Evolutionary conservation across 345 rosid species (phyloP).

Genomic region (Iberis pinnata): DNA sequence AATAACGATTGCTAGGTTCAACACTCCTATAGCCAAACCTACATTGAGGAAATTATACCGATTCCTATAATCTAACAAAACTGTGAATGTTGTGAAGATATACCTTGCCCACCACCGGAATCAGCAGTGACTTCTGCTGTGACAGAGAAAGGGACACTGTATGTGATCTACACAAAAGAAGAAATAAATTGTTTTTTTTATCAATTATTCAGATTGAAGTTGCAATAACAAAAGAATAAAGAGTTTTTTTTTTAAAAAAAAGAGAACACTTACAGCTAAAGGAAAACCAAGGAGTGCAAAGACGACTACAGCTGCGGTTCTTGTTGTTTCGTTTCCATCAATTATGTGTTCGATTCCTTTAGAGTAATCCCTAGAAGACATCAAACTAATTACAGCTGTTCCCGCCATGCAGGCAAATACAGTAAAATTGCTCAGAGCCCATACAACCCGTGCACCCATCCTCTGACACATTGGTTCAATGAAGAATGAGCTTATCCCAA

Average conservation of each 20-base stretch:
- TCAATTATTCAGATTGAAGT: not conserved
- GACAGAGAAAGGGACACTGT: conserved; percentile 88
- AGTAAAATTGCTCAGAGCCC: conserved; percentile 84
- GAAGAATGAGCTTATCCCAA: conserved; percentile 82
- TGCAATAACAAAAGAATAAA: conserved; percentile 6
- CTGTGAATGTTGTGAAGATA: conserved; percentile 11
- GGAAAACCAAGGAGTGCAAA: conserved; percentile 94
- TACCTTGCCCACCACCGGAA: conserved; percentile 95
- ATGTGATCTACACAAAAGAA: conserved; percentile 59
- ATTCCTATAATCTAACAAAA: not conserved
- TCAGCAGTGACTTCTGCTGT: conserved; percentile 93
- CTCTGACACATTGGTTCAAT: conserved; percentile 85
- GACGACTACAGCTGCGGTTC: conserved; percentile 63
- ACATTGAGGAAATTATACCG: not conserved
- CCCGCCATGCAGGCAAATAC: conserved; percentile 85
- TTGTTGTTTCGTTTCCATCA: conserved; percentile 53
- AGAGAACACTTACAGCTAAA: conserved; percentile 65
- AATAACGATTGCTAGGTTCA: conserved; percentile 86
- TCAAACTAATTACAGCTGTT: conserved; percentile 68
- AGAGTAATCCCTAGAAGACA: conserved; percentile 49
- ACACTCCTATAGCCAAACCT: conserved; percentile 95
- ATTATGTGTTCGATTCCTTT: conserved; percentile 50
- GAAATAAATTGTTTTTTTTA: not conserved
- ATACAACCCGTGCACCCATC: conserved; percentile 73
- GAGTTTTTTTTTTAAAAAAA: not conserved